Base-by-base conservation (phyloP, 495 filamentous ascomycete species). In the Melanomma pulvis-pyrius region DNA sequence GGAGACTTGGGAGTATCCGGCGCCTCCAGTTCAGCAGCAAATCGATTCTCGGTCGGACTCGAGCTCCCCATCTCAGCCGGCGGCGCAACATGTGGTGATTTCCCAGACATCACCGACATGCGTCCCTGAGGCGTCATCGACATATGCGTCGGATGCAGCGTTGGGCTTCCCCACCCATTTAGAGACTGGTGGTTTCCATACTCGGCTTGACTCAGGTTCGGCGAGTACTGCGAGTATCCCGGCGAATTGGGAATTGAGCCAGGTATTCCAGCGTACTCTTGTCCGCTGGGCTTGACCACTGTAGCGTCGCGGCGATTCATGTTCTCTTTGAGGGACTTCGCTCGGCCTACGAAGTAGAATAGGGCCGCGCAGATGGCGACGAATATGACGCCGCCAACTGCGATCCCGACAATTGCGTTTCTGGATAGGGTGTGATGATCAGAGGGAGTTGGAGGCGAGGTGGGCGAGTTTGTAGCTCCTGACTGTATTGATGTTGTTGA, bases 361-460 rank as follows among this genome's bases (percentile, higher is more conserved):
- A 80, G 67, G 1, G 75, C 71, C 6, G 76, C 80, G 24, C 73
- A 74, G 24, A 80, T 63, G 47, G 72, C 61, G 12, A 79, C 55
- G 26, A 74, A 78, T 13, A 54, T 60, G 2, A 75, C 65, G 1
- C 51, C 77, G 48, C 78, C 81, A 41, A 83, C 71, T n/a, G 67
- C 78, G 54, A 82, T 82, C 24, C 81, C 81, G 4, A 74, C 77
- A 34, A 83, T 82, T 12, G 77, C 81, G 19, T 79, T 79, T 30
- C 66, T 32, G 11, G 76, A 76, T 59, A 22, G 3, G 67, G 55
- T 19, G 67, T 53, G 30, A 51, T 48, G 26, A 1, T 69, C 17
- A 44, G 21, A 32, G 24, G 66, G 55, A 2, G 70, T 48, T 9
- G 73, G 21, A n/a, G 70, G 47, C 12, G 57, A n/a, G 2, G 49